These are phyloP conservation scores for Diatrype stigma DNA, from an alignment of 2,329 filamentous ascomycete species.

Conservation along the genomic window DNA sequence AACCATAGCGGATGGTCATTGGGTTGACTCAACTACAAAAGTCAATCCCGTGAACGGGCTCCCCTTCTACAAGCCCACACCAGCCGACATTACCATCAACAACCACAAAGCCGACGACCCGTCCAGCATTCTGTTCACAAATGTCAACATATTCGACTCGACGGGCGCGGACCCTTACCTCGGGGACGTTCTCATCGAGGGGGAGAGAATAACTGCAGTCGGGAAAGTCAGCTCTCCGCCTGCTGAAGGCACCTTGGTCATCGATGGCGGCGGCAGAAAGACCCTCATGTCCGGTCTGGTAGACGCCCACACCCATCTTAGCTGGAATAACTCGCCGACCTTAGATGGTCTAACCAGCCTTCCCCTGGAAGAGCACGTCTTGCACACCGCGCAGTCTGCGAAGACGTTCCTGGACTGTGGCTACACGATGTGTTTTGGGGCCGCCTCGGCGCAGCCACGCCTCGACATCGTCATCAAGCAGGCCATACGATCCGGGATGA, in stretches of 20 bases:
- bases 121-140: conserved; percentile 22
- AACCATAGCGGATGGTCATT: background rate
- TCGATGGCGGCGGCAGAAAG: conserved; percentile 33
- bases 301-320: conserved; percentile 45
- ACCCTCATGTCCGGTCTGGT: conserved; percentile 47
- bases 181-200: conserved; percentile 28
- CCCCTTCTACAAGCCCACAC: conserved; percentile 8
- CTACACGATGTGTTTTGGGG: conserved; percentile 47
- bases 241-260: conserved; percentile 16
- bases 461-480: conserved; percentile 44
- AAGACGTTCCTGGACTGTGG: conserved; percentile 43
- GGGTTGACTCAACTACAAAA: background rate
- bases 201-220: conserved; percentile 20
- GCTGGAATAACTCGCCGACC: conserved; percentile 40
- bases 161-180: conserved; percentile 24
- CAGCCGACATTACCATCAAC: conserved; percentile 8
- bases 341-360: conserved; percentile 37
- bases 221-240: conserved; percentile 16
- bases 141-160: conserved; percentile 29
- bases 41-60: conserved; percentile 8
- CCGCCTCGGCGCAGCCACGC: conserved; percentile 41
- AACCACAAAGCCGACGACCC: conserved; percentile 7
- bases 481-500: conserved; percentile 43
- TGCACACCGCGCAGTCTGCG: conserved; percentile 39
- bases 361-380: conserved; percentile 42